Conservation (phyloP, 108 stramenopile genomes). For the Skeletonema potamos region DNA sequence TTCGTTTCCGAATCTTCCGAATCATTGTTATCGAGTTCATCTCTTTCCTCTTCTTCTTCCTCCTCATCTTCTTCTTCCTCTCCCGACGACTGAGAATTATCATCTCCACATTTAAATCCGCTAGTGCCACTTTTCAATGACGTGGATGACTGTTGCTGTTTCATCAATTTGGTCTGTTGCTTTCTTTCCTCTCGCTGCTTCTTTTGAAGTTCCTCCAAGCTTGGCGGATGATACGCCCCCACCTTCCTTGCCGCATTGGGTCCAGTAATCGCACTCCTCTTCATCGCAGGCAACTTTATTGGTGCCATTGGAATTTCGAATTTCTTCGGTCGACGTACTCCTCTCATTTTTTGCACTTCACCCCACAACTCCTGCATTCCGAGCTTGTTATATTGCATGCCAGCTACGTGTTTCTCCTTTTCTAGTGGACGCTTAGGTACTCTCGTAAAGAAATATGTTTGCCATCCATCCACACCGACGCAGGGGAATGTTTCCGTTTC, state of each 20-base stretch:
- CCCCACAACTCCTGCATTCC: slow-evolving; percentile 51
- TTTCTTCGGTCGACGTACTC: slow-evolving; percentile 33
- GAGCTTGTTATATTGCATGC: slow-evolving; percentile 47
- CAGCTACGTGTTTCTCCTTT: slow-evolving; percentile 20
- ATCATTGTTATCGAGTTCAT: background rate
- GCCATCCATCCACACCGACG: slow-evolving; percentile 36
- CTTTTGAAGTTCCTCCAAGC: background rate
- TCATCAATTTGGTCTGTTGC: slow-evolving; percentile 1
- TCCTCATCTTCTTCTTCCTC: background rate
- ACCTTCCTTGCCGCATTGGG: slow-evolving; percentile 25
- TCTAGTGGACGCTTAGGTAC: slow-evolving; percentile 47
- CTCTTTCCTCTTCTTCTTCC: background rate
- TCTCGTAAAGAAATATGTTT: slow-evolving; percentile 46
- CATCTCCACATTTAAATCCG: background rate
- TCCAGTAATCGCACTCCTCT: slow-evolving; percentile 32
- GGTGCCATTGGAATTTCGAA: slow-evolving; percentile 48
- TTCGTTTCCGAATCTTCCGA: background rate
- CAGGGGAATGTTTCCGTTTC: slow-evolving; percentile 43
- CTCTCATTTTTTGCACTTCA: slow-evolving; percentile 48
- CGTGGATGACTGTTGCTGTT: background rate
- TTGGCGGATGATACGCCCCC: background rate
- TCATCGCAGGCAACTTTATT: slow-evolving; percentile 37
- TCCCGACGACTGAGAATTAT: background rate
- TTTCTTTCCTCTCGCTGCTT: background rate
- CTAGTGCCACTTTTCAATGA: background rate